Base-by-base conservation (phyloP, 2,329 filamentous ascomycete species). In the Graphium sp. region DNA sequence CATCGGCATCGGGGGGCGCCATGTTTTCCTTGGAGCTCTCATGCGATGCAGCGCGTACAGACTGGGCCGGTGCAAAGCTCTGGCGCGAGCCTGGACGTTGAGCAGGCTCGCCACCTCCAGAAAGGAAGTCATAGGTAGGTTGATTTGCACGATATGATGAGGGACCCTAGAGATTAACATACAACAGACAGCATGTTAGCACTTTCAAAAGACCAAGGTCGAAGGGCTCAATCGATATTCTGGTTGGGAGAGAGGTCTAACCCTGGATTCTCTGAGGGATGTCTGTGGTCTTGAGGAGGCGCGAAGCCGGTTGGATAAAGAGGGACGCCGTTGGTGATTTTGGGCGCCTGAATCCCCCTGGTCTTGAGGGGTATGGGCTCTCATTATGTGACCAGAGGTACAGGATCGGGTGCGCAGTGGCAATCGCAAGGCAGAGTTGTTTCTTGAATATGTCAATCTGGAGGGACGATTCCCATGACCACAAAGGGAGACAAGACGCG, bases 11-110 rank as follows among this genome's bases (percentile, higher is more conserved):
- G 2, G 62, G 55, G 0, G 68, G 67, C 18, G 65, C 61, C 39
- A 65, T 55, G 42, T 72, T 73, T 42, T 67, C 69, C 42, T 67
- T 72, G 35, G 53, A 66, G 43, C 65, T 70, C 32, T 71, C 66
- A 36, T 55, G 58, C 25, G 66, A 70, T n/a, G 53, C 51, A 24
- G 55, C 54, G 14, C 52, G 56, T 35, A 51, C 44, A 8, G 56
- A 59, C 26, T 55, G 53, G 18, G 49, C 49, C 16, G 25, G 21
- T 11, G 34, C 39, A 16, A 45, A 45, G 37, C 53, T 56, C 24
- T 57, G 57, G 20, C 55, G 49, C 5, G 59, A 60, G 0, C 45
- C 35, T 1, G 56, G 50, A 23, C 56, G 43, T 5, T 45, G 39
- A 3, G n/a, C 4, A 37, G 26, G 7, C 46, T 41, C 5, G 55